Conservation (phyloP, 345 rosid genomes). For the Sonneratia alba region DNA sequence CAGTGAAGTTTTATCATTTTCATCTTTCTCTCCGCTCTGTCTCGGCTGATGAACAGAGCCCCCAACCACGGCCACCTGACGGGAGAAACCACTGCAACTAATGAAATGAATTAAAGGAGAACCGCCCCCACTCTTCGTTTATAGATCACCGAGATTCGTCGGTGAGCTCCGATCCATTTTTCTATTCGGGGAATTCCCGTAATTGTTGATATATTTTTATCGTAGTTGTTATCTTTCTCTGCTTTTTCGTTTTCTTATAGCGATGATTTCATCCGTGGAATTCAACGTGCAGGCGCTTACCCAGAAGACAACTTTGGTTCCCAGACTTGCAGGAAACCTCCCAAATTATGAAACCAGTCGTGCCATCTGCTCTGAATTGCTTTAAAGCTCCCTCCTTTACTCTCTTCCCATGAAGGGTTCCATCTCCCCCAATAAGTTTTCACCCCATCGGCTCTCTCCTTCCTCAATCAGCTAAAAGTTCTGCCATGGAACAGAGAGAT, state of each 20-base stretch:
- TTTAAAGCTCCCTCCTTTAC: slow-evolving; percentile 6
- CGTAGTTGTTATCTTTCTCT: background rate
- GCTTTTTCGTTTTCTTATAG: background rate
- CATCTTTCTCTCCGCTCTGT: background rate
- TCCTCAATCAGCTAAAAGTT: background rate
- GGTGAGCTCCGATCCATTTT: slow-evolving; percentile 59
- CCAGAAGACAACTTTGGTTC: slow-evolving; percentile 16
- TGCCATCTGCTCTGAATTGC: slow-evolving; percentile 5
- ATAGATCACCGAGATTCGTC: slow-evolving; percentile 37
- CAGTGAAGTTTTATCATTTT: no score
- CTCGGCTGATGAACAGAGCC: background rate
- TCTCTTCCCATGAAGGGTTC: slow-evolving; percentile 15
- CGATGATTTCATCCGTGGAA: background rate
- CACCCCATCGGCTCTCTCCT: background rate
- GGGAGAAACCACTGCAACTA: background rate
- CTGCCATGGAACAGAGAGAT: no score
- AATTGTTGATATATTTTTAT: background rate
- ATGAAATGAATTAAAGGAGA: background rate
- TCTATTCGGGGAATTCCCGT: background rate
- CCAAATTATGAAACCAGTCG: slow-evolving; percentile 3
- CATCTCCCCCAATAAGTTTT: background rate
- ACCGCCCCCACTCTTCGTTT: background rate
- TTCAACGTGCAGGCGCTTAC: slow-evolving; percentile 27
- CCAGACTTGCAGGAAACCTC: slow-evolving; percentile 7
- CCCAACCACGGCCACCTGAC: background rate